phyloP scores from a whole-genome alignment of 176 grass and related monocot genomes.

The Miscanthus lutarioriparius region DNA sequence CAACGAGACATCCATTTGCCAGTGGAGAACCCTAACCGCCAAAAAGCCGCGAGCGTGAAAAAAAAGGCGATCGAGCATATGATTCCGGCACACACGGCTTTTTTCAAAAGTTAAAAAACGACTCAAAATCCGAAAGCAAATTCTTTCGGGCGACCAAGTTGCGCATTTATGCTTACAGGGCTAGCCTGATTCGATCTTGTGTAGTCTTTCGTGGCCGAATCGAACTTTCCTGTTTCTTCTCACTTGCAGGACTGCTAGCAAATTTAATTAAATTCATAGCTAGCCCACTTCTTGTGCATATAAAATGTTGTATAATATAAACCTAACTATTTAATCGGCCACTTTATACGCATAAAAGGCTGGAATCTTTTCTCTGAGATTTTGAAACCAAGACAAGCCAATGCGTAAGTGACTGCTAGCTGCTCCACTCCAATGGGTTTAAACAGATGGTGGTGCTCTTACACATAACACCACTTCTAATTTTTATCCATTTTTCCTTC shows the following conservation, averaged over 20 bases:
- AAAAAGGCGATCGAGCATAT: slow-evolving; percentile 18
- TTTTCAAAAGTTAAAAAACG: background rate
- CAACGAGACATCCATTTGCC: slow-evolving; percentile 39
- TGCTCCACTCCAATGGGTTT: slow-evolving; percentile 19
- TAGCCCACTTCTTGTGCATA: background rate
- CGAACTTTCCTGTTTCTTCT: slow-evolving; percentile 48
- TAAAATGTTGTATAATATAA: background rate
- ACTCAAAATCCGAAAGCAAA: slow-evolving; percentile 31
- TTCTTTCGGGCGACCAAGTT: slow-evolving; percentile 17
- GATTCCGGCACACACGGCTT: slow-evolving; percentile 26
- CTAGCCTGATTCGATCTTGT: slow-evolving; percentile 41
- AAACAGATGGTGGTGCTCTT: slow-evolving; percentile 17
- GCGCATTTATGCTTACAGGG: background rate
- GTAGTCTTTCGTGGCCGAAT: slow-evolving; percentile 22
- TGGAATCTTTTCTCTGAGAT: slow-evolving; percentile 9
- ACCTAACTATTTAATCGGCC: background rate
- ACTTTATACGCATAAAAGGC: background rate
- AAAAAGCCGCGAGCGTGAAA: slow-evolving; percentile 18
- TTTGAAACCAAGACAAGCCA: background rate
- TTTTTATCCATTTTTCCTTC: background rate
- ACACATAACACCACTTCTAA: slow-evolving; percentile 29
- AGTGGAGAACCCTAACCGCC: slow-evolving; percentile 52
- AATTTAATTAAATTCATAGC: background rate
- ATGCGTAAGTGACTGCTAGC: slow-evolving; percentile 14
- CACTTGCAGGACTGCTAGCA: slow-evolving; percentile 27